phyloP scores from a whole-genome alignment of 352 stramenopile species.

The Nothophytophthora sp. region DNA sequence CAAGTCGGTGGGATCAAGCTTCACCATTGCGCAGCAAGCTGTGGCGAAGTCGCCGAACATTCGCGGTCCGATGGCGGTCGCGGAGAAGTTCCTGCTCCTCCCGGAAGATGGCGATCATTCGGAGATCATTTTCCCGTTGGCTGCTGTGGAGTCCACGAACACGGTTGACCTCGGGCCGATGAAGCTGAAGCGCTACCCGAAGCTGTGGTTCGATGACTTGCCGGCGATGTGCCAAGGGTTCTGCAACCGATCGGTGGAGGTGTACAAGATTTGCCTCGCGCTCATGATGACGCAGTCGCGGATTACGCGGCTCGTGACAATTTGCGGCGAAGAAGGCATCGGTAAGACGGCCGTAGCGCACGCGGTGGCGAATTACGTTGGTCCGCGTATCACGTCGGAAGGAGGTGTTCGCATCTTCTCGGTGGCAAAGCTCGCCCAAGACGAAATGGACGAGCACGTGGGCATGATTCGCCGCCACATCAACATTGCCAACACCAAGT shows the following conservation, averaged over 20 bases:
- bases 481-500: conserved; percentile 36
- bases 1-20: conserved; percentile 72
- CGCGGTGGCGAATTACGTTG: conserved; percentile 76
- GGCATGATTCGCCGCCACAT: conserved; percentile 48
- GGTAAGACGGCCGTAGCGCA: conserved; percentile 78
- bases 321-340: conserved; percentile 75
- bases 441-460: conserved; percentile 59
- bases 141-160: conserved; percentile 43
- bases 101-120: conserved; percentile 77
- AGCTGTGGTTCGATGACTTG: conserved; percentile 80
- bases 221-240: conserved; percentile 81
- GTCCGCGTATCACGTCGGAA: conserved; percentile 69
- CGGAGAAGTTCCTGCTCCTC: conserved; percentile 78
- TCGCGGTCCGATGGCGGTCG: conserved; percentile 60
- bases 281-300: conserved; percentile 77
- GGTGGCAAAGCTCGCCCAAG: conserved; percentile 54
- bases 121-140: conserved; percentile 80
- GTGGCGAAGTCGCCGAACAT: conserved; percentile 83
- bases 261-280: conserved; percentile 82
- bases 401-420: conserved; percentile 75
- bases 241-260: conserved; percentile 74
- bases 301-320: conserved; percentile 76
- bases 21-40: conserved; percentile 72
- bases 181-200: conserved; percentile 64
- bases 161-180: conserved; percentile 49